A percentile compares a stretch with the other conserved stretches of the same genome.
Conservation (phyloP, 352 stramenopile genomes). For the Phytophthora sansomeana region DNA sequence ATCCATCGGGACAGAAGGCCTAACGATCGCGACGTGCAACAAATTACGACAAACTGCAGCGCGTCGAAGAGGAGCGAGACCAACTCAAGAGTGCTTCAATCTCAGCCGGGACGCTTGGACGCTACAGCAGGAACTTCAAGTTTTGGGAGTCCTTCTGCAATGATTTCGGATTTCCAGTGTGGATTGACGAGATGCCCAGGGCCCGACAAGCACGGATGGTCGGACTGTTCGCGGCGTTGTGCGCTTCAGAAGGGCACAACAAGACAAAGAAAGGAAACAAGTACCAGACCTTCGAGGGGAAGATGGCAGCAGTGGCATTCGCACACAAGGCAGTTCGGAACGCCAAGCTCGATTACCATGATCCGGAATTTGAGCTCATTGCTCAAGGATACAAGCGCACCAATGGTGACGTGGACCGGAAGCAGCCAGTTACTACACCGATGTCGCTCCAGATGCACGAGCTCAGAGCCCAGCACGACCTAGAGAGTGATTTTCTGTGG, state of each 20-base stretch:
- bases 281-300: conserved; percentile 31
- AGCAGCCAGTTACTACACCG: conserved; percentile 45
- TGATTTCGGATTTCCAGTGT: conserved; percentile 15
- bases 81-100: conserved; percentile 1
- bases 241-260: conserved; percentile 30
- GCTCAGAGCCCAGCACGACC: conserved; percentile 7
- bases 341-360: too few relatives aligned
- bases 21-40: not conserved
- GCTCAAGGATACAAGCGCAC: too few relatives aligned
- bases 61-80: not conserved
- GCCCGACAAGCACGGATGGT: conserved; percentile 29
- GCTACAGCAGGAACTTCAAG: conserved; percentile 9
- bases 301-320: conserved; percentile 38
- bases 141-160: conserved; percentile 12
- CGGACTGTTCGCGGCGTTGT: conserved; percentile 22
- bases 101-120: not conserved
- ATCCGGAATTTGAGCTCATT: too few relatives aligned
- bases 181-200: conserved; percentile 31
- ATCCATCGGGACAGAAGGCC: not conserved
- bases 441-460: conserved; percentile 37
- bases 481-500: not conserved
- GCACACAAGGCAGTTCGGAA: too few relatives aligned
- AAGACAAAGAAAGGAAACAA: conserved; percentile 33
- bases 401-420: too few relatives aligned
- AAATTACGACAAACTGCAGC: not conserved